A percentile compares a stretch with the other conserved stretches of the same genome.
Conservation (phyloP, 352 stramenopile species). For the Phytophthora rubi region DNA sequence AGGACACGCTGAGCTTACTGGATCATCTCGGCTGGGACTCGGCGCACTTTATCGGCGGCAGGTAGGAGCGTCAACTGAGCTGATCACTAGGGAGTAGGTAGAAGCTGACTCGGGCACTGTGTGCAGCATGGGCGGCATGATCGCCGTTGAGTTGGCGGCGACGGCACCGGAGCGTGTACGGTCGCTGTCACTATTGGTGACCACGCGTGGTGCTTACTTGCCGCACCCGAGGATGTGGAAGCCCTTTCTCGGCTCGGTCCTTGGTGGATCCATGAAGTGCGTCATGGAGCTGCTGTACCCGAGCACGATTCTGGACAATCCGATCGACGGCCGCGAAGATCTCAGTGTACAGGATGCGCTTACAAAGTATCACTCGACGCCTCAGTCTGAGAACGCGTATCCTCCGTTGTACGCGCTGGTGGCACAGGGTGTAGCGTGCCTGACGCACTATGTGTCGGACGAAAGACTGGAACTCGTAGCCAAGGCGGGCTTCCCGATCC, state of each 20-base stretch:
- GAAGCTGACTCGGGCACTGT: slow-evolving; percentile 3
- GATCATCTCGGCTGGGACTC: slow-evolving; percentile 49
- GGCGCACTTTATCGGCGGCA: slow-evolving; percentile 46
- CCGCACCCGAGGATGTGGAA: slow-evolving; percentile 39
- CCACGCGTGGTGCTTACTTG: slow-evolving; percentile 37
- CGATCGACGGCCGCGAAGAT: slow-evolving; percentile 33
- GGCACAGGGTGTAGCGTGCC: slow-evolving; percentile 54
- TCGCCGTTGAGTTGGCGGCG: slow-evolving; percentile 46
- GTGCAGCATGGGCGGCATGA: slow-evolving; percentile 56
- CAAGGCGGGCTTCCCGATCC: slow-evolving; percentile 50
- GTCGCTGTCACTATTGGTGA: slow-evolving; percentile 47
- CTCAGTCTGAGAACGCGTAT: slow-evolving; percentile 23
- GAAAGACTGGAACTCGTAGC: slow-evolving; percentile 47
- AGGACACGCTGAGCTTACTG: slow-evolving; percentile 49
- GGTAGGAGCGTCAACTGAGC: slow-evolving; percentile 14
- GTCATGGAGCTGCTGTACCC: slow-evolving; percentile 43
- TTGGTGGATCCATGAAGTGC: slow-evolving; percentile 34
- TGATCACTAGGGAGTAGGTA: neutral
- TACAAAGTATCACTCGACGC: slow-evolving; percentile 44
- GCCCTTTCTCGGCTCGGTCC: slow-evolving; percentile 32
- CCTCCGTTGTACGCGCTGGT: slow-evolving; percentile 42
- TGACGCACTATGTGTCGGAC: slow-evolving; percentile 61
- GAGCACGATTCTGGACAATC: slow-evolving; percentile 27
- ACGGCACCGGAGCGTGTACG: slow-evolving; percentile 36
- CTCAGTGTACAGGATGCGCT: slow-evolving; percentile 42